Conservation (phyloP, 176 grass and related monocot species). For the Cocos nucifera region DNA sequence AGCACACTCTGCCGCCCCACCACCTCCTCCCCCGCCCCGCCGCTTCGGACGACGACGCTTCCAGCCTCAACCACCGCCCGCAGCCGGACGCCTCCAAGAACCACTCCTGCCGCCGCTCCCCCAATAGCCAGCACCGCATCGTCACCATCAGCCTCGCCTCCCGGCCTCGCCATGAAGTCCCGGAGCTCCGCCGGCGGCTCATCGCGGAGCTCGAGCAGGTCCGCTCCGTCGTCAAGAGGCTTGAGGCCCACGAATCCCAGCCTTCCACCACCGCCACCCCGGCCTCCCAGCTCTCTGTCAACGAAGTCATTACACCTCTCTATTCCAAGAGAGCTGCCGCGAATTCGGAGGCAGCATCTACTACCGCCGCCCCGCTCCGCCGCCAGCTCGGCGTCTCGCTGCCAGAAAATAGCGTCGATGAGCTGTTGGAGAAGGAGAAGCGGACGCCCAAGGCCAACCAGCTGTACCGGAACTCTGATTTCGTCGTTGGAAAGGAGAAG, state of each 20-base stretch:
- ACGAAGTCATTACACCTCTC: conserved; percentile 19
- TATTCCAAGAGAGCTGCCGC: not conserved
- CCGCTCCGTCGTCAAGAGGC: conserved; percentile 44
- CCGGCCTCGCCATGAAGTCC: conserved; percentile 37
- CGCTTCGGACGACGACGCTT: conserved; percentile 21
- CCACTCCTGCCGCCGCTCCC: not conserved
- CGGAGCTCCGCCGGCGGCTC: conserved; percentile 50
- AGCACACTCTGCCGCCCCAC: not conserved
- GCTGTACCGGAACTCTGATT: conserved; percentile 62
- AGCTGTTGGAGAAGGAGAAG: conserved; percentile 78
- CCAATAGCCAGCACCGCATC: conserved; percentile 29
- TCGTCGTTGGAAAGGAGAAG: conserved; percentile 82
- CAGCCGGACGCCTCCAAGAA: not conserved
- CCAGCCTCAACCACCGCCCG: conserved; percentile 25
- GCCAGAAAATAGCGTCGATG: conserved; percentile 25
- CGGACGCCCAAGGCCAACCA: conserved; percentile 73
- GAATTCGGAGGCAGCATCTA: not conserved
- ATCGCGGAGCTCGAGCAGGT: conserved; percentile 64
- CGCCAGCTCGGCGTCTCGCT: conserved; percentile 40
- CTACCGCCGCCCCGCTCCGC: conserved; percentile 10
- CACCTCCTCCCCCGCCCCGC: not conserved
- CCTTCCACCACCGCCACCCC: conserved; percentile 20
- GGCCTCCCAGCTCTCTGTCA: conserved; percentile 41
- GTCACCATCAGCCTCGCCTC: conserved; percentile 29
- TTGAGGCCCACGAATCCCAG: conserved; percentile 25